A percentile compares a stretch with the other conserved stretches of the same genome.
phyloP scores from a whole-genome alignment of 2,329 filamentous ascomycete species.

The Trichoderma cornu-damae region DNA sequence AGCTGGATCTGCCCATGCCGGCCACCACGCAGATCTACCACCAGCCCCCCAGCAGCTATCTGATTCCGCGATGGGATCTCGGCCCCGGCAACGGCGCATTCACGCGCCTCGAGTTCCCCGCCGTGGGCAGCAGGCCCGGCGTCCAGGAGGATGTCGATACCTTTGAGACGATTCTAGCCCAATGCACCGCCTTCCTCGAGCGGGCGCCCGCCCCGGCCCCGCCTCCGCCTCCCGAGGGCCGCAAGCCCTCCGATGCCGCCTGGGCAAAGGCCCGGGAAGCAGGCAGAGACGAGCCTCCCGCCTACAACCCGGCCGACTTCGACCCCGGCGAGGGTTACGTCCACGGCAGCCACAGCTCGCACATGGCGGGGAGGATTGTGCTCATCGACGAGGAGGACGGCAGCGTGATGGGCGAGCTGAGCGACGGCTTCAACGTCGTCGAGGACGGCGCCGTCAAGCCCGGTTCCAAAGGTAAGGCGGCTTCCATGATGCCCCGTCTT shows the following conservation, averaged over 20 bases:
- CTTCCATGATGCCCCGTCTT: no score
- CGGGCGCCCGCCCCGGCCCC: slow-evolving; percentile 55
- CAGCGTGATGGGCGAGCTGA: slow-evolving; percentile 86
- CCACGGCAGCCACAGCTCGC: slow-evolving; percentile 51
- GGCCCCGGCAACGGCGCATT: slow-evolving; percentile 85
- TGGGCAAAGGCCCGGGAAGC: slow-evolving; percentile 33
- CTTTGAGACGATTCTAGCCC: slow-evolving; percentile 95
- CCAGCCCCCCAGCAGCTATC: slow-evolving; percentile 84
- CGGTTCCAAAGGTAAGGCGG: slow-evolving; percentile 78
- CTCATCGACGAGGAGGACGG: slow-evolving; percentile 94
- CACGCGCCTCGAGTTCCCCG: slow-evolving; percentile 85
- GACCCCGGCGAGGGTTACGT: slow-evolving; percentile 75
- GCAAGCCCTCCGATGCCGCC: slow-evolving; percentile 3
- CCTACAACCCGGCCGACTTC: slow-evolving; percentile 79
- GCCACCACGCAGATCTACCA: slow-evolving; percentile 97
- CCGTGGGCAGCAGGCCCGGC: slow-evolving; percentile 63
- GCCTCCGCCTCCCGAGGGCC: slow-evolving; percentile 40
- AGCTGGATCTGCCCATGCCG: slow-evolving; percentile 87
- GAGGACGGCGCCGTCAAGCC: slow-evolving; percentile 71
- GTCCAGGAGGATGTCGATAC: slow-evolving; percentile 91
- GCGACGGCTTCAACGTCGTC: slow-evolving; percentile 72
- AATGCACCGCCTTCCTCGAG: slow-evolving; percentile 94
- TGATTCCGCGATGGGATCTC: slow-evolving; percentile 93
- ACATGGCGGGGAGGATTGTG: slow-evolving; percentile 68
- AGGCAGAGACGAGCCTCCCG: slow-evolving; percentile 44